A percentile compares a stretch with the other conserved stretches of the same genome.
Conservation (phyloP, 495 filamentous ascomycete genomes). For the Tuber brumale region DNA sequence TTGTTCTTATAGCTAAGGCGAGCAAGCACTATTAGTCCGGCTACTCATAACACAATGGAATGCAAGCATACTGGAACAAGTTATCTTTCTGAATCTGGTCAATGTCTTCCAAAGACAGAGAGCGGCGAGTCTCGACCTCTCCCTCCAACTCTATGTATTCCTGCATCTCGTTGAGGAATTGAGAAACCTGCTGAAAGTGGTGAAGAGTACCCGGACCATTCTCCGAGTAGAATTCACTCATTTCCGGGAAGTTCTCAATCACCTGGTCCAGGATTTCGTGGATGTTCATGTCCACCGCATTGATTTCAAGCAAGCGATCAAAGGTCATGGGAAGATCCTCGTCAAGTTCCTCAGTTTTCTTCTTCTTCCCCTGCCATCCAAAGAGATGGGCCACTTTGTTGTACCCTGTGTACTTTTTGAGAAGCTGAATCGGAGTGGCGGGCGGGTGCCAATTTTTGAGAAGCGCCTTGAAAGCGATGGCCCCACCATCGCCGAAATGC, state of each 20-base stretch:
- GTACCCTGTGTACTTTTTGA: background rate
- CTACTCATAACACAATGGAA: background rate
- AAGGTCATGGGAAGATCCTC: too few species aligned
- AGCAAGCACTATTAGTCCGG: background rate
- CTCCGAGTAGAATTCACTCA: background rate
- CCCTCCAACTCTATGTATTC: background rate
- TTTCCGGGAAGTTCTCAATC: background rate
- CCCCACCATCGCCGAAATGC: too few species aligned
- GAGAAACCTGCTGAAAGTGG: background rate
- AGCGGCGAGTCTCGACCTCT: background rate
- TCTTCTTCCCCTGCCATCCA: too few species aligned
- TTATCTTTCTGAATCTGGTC: background rate
- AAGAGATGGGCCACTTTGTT: background rate
- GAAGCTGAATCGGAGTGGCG: background rate
- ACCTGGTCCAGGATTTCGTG: too few species aligned
- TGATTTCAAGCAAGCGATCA: too few species aligned
- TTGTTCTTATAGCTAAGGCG: slow-evolving; percentile 10
- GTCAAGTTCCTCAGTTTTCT: too few species aligned
- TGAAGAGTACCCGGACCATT: background rate
- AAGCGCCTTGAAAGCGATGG: too few species aligned
- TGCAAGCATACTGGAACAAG: background rate
- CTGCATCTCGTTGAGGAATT: background rate
- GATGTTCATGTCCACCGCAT: too few species aligned
- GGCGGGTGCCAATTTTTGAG: too few species aligned
- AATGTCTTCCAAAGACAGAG: background rate